phyloP scores from a whole-genome alignment of 129 eudicot species.

The Flaveria sonorensis region DNA sequence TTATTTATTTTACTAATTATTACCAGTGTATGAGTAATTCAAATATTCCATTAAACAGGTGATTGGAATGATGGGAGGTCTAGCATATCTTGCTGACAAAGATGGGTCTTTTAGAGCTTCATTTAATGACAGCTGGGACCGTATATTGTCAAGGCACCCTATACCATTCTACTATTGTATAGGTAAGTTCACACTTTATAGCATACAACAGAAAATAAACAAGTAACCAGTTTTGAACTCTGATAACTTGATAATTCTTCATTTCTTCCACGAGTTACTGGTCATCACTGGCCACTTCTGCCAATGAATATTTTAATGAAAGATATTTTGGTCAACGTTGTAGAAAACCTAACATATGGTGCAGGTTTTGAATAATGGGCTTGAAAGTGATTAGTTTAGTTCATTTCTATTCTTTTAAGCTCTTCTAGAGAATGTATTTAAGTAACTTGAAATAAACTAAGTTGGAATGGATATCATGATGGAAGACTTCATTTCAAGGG shows the following conservation, averaged over 20 bases:
- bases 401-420: not conserved
- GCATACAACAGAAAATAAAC: not conserved
- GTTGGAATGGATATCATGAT: not conserved
- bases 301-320: not conserved
- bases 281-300: not conserved
- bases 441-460: constrained; percentile 6
- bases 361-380: not conserved
- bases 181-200: constrained; percentile 43
- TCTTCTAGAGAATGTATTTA: not conserved
- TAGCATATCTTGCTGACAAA: constrained; percentile 70
- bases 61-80: constrained; percentile 64
- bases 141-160: constrained; percentile 81
- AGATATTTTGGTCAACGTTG: not conserved
- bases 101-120: constrained; percentile 79
- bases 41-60: constrained; percentile 48
- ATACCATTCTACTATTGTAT: constrained; percentile 87
- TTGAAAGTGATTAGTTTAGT: constrained; percentile 10
- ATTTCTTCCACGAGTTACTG: not conserved
- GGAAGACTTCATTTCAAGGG: not conserved
- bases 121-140: constrained; percentile 89
- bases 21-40: constrained; percentile 16
- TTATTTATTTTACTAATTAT: not conserved
- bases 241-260: not conserved
- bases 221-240: not conserved
- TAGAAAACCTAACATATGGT: not conserved